Percentiles rank a stretch among this genome's conserved stretches.
Evolutionary conservation across 1,284 basidiomycete species (phyloP).

Genomic region (Ganoderma lingzhi): DNA sequence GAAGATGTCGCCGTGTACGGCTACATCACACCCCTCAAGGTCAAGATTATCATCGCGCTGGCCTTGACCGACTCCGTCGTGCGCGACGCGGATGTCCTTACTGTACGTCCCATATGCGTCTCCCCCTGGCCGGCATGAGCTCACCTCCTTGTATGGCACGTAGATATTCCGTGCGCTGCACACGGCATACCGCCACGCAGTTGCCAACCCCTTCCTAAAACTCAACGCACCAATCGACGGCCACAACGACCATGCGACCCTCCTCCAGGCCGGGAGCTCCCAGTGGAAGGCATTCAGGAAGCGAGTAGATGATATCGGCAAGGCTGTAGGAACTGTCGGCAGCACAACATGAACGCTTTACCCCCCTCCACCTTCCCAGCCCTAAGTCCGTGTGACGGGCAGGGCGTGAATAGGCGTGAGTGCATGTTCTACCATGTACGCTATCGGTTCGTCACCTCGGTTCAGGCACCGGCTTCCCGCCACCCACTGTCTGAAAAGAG

Average conservation of each 20-base stretch:
- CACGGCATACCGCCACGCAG: slow-evolving; percentile 79
- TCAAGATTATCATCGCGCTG: slow-evolving; percentile 81
- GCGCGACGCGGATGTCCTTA: slow-evolving; percentile 75
- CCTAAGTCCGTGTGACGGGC: neutral
- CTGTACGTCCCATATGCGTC: slow-evolving; percentile 51
- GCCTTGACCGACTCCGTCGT: slow-evolving; percentile 81
- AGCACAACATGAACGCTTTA: slow-evolving; percentile 19
- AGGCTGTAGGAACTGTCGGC: slow-evolving; percentile 54
- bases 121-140: neutral
- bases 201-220: slow-evolving; percentile 82
- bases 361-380: slow-evolving; percentile 7
- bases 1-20: slow-evolving; percentile 87
- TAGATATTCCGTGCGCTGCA: slow-evolving; percentile 85
- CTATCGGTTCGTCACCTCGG: slow-evolving; percentile 35
- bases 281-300: slow-evolving; percentile 74
- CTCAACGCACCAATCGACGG: slow-evolving; percentile 58
- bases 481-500: slow-evolving; percentile 36
- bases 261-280: slow-evolving; percentile 65
- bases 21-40: slow-evolving; percentile 81
- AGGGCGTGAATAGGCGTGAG: slow-evolving; percentile 2
- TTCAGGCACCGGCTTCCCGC: slow-evolving; percentile 36
- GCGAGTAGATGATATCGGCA: slow-evolving; percentile 76
- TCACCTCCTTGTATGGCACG: neutral
- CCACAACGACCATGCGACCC: slow-evolving; percentile 58
- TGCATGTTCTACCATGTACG: neutral